These are phyloP conservation scores for Penicillium steckii DNA, from an alignment of 495 filamentous ascomycete species.

Conservation along the genomic window DNA sequence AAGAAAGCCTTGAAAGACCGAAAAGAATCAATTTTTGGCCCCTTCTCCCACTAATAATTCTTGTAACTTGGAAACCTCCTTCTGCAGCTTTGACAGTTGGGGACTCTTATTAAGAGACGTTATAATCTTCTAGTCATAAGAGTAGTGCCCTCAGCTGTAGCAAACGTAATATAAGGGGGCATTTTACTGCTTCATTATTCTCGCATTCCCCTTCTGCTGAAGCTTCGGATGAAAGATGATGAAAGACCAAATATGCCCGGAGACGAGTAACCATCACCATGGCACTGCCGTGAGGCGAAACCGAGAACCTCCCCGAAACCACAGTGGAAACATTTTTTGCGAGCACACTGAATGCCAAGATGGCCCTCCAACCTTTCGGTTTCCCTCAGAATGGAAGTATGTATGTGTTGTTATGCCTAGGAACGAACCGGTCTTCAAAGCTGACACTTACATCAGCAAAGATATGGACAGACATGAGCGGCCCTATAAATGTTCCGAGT, in stretches of 20 bases:
- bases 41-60: no score
- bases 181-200: no score
- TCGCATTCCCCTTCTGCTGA: background rate
- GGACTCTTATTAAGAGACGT: no score
- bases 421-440: background rate
- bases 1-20: no score
- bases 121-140: no score
- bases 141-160: no score
- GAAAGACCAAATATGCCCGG: background rate
- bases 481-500: background rate
- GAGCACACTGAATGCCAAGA: background rate
- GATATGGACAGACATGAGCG: background rate
- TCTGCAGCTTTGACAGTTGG: no score
- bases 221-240: background rate
- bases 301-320: background rate
- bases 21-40: no score
- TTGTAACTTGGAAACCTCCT: no score
- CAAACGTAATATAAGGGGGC: no score
- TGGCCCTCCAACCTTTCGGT: background rate
- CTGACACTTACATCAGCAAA: background rate
- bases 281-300: background rate
- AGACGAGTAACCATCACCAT: background rate
- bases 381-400: background rate
- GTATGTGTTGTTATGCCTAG: background rate
- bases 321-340: background rate